Percentiles rank a stretch among this genome's conserved stretches.
Conservation (phyloP, 257 asterid species). For the Solanum pennellii region DNA sequence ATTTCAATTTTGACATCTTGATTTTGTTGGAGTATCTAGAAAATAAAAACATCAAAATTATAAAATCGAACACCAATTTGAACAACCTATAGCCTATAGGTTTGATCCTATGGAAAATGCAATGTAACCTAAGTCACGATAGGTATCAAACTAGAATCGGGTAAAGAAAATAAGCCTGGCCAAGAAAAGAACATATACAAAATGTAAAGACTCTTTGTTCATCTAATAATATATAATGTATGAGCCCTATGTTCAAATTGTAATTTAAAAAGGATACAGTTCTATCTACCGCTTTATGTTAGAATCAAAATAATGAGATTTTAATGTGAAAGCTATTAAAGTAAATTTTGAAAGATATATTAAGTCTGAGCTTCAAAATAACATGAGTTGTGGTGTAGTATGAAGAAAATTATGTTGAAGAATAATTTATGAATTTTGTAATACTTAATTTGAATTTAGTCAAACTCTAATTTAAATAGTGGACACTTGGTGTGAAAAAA, state of each 20-base stretch:
- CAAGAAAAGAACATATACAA: not conserved
- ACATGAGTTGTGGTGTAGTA: too few relatives aligned
- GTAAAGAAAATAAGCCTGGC: not conserved
- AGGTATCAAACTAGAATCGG: not conserved
- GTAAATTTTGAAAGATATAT: not conserved
- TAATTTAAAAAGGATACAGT: too few relatives aligned
- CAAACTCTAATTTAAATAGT: accelerated
- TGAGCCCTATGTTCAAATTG: not conserved
- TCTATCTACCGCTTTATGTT: not conserved
- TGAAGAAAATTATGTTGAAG: too few relatives aligned
- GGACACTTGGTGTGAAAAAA: too few relatives aligned
- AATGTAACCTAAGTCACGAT: not conserved
- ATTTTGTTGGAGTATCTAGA: not conserved
- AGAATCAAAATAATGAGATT: not conserved
- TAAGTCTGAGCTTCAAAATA: not conserved
- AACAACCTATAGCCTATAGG: not conserved
- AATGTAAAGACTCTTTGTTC: not conserved
- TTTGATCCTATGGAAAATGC: not conserved
- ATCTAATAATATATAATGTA: not conserved
- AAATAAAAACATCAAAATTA: not conserved
- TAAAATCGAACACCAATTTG: not conserved
- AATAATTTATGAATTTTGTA: too few relatives aligned
- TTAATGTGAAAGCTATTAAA: too few relatives aligned
- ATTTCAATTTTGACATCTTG: not conserved
- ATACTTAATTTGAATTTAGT: too few relatives aligned